phyloP scores from a whole-genome alignment of 2,329 filamentous ascomycete species.

The Aureobasidium musti region DNA sequence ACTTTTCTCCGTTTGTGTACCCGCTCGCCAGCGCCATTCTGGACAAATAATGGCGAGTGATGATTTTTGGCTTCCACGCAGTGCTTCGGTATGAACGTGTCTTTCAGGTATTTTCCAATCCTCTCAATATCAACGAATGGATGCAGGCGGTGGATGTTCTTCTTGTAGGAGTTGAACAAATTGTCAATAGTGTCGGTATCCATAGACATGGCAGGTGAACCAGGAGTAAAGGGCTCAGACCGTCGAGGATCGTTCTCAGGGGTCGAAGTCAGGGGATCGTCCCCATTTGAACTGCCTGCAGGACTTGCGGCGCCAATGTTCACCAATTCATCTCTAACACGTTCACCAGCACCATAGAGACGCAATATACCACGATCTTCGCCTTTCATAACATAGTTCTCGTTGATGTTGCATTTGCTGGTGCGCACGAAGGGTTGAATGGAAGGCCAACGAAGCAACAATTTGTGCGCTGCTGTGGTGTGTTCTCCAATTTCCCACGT shows the following conservation, averaged over 20 bases:
- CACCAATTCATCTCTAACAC: constrained; percentile 42
- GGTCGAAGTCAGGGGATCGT: constrained; percentile 43
- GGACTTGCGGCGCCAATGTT: constrained; percentile 44
- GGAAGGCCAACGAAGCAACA: constrained; percentile 66
- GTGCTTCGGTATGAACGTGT: constrained; percentile 46
- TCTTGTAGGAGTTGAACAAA: constrained; percentile 58
- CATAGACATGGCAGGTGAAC: constrained; percentile 51
- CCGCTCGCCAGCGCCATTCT: constrained; percentile 25
- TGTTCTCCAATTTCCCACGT: constrained; percentile 62
- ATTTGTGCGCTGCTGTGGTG: constrained; percentile 81
- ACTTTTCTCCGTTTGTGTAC: constrained; percentile 29
- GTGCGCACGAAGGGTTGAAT: constrained; percentile 35
- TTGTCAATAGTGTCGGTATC: constrained; percentile 53
- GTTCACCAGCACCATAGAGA: constrained; percentile 44
- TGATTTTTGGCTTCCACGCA: constrained; percentile 12
- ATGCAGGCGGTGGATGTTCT: constrained; percentile 64
- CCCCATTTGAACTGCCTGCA: constrained; percentile 44
- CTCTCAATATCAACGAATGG: constrained; percentile 60
- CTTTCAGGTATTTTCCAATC: constrained; percentile 45
- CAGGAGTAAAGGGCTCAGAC: constrained; percentile 43
- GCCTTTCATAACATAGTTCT: constrained; percentile 43
- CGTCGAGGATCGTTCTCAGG: constrained; percentile 43
- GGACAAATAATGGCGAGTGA: constrained; percentile 26
- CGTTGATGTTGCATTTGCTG: constrained; percentile 22
- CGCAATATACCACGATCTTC: constrained; percentile 43